phyloP scores from a whole-genome alignment of 345 rosid genomes.

The Acer campestre region DNA sequence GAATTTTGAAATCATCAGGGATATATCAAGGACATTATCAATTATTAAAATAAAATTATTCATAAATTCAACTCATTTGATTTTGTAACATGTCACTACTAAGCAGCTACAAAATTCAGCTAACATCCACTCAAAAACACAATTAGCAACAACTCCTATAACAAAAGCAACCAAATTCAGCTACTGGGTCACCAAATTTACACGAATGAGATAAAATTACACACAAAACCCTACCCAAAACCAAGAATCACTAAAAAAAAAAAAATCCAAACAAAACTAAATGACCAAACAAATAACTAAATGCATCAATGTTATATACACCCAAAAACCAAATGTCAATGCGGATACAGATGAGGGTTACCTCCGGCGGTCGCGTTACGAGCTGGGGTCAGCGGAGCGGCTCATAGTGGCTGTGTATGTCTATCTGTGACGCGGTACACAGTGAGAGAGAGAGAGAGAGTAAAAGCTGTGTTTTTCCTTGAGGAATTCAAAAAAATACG shows the following conservation, averaged over 20 bases:
- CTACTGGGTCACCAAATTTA: background rate
- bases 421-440: no score
- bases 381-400: no score
- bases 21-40: background rate
- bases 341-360: no score
- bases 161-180: constrained; percentile 4
- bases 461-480: no score
- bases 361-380: no score
- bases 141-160: background rate
- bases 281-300: background rate
- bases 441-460: no score
- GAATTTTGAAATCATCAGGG: background rate
- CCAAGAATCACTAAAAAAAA: constrained; percentile 6
- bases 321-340: background rate
- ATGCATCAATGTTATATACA: background rate
- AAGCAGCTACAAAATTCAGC: background rate
- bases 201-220: background rate
- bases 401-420: no score
- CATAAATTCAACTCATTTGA: background rate
- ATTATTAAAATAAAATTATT: no score
- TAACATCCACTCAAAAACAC: background rate
- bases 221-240: background rate
- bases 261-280: background rate
- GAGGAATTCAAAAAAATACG: background rate
- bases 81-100: background rate